These are phyloP conservation scores for Venturia carpophila DNA, from an alignment of 2,329 filamentous ascomycete genomes.

Conservation along the genomic window DNA sequence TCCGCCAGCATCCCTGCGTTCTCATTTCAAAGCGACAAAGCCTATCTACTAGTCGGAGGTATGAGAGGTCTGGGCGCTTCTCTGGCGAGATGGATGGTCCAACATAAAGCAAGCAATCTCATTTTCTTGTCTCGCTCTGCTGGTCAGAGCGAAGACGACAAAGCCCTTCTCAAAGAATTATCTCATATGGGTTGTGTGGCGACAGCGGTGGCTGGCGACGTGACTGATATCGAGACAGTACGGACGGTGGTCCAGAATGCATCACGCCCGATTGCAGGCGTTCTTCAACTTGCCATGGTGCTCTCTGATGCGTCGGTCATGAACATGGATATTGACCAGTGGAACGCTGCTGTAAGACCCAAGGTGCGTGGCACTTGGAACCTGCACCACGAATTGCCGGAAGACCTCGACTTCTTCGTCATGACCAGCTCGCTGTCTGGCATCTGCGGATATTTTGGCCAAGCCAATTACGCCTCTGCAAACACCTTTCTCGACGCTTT, in stretches of 20 bases:
- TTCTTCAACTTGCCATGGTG: constrained; percentile 43
- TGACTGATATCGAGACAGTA: not conserved
- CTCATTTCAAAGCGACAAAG: constrained; percentile 17
- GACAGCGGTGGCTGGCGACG: constrained; percentile 17
- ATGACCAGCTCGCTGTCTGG: constrained; percentile 23
- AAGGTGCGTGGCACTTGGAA: constrained; percentile 28
- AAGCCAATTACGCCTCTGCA: constrained; percentile 26
- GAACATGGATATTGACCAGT: constrained; percentile 17
- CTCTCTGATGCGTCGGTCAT: constrained; percentile 23
- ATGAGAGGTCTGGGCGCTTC: constrained; percentile 24
- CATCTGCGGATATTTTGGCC: constrained; percentile 21
- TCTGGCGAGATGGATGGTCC: constrained; percentile 22
- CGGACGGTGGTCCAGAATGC: not conserved
- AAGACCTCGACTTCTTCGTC: constrained; percentile 26
- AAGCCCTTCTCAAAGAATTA: not conserved
- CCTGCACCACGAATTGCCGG: constrained; percentile 22
- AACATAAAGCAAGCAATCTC: constrained; percentile 20
- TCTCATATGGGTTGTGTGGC: constrained; percentile 3
- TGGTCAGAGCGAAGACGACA: not conserved
- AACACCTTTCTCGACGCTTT: constrained; percentile 29
- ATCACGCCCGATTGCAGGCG: constrained; percentile 32
- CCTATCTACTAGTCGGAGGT: constrained; percentile 25
- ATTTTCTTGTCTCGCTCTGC: not conserved
- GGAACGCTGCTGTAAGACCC: constrained; percentile 19
- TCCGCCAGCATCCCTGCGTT: too few relatives aligned